Percentiles rank a stretch among this genome's conserved stretches.
Conservation (phyloP, 2,329 filamentous ascomycete genomes). For the Falciphora oryzae region DNA sequence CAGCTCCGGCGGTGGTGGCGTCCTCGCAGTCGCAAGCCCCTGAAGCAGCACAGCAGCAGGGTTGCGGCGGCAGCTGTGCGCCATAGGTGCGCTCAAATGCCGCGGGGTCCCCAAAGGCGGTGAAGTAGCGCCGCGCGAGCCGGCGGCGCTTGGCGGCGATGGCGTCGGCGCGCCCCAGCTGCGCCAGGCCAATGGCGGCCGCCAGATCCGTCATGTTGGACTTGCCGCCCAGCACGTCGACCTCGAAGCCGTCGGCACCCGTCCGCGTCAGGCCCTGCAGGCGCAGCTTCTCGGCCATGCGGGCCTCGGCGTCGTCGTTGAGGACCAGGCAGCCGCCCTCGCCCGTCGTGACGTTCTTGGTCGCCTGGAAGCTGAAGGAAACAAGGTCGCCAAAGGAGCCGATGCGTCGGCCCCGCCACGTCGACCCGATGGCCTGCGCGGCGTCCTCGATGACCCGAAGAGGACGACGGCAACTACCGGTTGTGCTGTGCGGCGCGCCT, state of each 20-base stretch:
- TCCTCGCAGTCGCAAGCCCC: neutral
- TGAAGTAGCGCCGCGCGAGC: neutral
- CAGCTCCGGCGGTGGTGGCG: neutral
- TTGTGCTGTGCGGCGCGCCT: too few species aligned
- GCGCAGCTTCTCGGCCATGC: neutral
- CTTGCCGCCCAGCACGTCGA: neutral
- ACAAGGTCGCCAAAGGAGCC: neutral
- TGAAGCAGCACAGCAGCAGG: neutral
- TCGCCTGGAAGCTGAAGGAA: neutral
- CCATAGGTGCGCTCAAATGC: neutral
- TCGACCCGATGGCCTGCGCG: neutral
- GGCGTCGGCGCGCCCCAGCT: neutral
- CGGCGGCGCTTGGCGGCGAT: neutral
- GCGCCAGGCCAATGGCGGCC: neutral
- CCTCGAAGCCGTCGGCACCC: neutral
- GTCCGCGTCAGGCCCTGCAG: neutral
- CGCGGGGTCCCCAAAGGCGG: neutral
- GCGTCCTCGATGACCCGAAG: neutral
- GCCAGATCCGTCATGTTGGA: slow-evolving; percentile 1
- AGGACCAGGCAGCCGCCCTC: neutral
- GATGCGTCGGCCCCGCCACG: neutral
- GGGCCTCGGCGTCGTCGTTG: neutral
- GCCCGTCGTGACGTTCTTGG: neutral
- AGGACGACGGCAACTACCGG: too few species aligned
- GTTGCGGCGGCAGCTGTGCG: neutral